These are phyloP conservation scores for Kwoniella dendrophila DNA, from an alignment of 768 basidiomycete genomes.

Conservation along the genomic window DNA sequence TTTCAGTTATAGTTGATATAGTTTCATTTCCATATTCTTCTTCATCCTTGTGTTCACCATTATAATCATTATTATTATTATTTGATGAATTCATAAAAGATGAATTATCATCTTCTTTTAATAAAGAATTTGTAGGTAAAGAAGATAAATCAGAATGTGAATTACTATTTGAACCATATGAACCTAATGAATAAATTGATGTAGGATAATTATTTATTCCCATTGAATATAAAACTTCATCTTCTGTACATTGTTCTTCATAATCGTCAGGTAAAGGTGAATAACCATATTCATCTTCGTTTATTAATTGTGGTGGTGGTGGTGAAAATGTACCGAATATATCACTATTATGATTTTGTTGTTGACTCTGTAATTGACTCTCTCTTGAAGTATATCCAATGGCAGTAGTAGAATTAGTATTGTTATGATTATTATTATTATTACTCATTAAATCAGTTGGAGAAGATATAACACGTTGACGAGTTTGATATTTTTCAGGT, in stretches of 20 bases:
- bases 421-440: constrained; percentile 1
- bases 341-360: constrained; percentile 5
- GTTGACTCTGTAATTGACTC: neutral
- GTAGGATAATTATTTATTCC: constrained; percentile 18
- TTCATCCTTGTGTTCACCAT: no score
- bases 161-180: constrained; percentile 6
- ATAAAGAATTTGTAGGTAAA: neutral
- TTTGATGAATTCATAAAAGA: neutral
- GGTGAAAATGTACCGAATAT: constrained; percentile 5
- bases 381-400: constrained; percentile 11
- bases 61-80: no score
- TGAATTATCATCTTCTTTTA: neutral
- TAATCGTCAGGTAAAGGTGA: constrained; percentile 46
- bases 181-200: constrained; percentile 30
- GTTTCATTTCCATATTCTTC: constrained; percentile 1
- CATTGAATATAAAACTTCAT: constrained; percentile 31
- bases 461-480: constrained; percentile 11
- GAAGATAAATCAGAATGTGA: neutral
- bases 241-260: constrained; percentile 44
- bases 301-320: constrained; percentile 20
- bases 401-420: no score
- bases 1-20: neutral
- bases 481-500: constrained; percentile 1
- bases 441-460: neutral
- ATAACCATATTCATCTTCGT: constrained; percentile 45